Base-by-base conservation (phyloP, 2,329 filamentous ascomycete genomes). In the Hypocreales sp. region DNA sequence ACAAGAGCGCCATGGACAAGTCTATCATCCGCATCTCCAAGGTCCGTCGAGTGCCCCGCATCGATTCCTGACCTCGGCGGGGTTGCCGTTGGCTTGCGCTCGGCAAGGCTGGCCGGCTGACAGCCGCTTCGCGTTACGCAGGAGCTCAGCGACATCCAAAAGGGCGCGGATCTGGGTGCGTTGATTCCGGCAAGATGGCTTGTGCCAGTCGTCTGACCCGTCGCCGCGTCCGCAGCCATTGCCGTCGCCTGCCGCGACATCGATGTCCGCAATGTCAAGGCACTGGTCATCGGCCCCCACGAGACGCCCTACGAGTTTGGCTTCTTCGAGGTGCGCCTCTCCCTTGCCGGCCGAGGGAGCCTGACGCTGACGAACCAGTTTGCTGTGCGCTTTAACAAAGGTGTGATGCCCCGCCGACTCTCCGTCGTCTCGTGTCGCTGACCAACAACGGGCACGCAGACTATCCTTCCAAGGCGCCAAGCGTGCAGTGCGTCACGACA, bases 261-360 rank as follows among this genome's bases (percentile, higher is more conserved):
- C 40, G 84, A 98, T 51, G 81, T 95, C 34, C 79, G 86, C 30
- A 79, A 82, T 47, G 77, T 95, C 26, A 79, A 74, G 47, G 83
- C 86, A 26, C 54, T 95, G 36, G 87, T 95, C 42, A 72, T 95
- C 39, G 90, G 90, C 1, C 87, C 90, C 15, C 83, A 87, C 37
- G 86, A 90, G 41, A 92, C 86, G 1, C 86, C 87, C 0, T 98
- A 98, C 51, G 86, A 94, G 51, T 94, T 92, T 46, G 90, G 90
- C 4, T 94, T 94, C 56, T 95, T 92, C 47, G 84, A 95, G 66
- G 84, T 90, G 50, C 33, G 62, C 47, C 29, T 40, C 16, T 13
- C 9, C n/a, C 10, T 11, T 21, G 9, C 15, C 23, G 5, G 8
- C 20, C 8, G 2, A 5, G 23, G 22, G n/a, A 21, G 3, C 1